Base-by-base conservation (phyloP, 2,329 filamentous ascomycete genomes). In the Colletotrichum liaoningense region DNA sequence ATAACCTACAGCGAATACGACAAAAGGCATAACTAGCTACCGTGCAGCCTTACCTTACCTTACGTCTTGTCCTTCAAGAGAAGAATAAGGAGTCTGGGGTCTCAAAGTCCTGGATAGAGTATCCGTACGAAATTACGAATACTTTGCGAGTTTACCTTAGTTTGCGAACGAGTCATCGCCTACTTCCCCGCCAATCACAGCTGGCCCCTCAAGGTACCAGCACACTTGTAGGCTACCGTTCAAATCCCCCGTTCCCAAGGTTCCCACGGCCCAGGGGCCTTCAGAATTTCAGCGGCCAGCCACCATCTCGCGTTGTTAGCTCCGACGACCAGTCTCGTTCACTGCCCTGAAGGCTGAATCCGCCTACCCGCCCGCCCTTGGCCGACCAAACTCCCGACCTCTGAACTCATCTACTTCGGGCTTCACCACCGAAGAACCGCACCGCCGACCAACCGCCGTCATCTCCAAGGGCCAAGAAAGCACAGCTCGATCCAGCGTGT, bases 401-500 rank as follows among this genome's bases (percentile, higher is more conserved):
- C 69, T 69, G 30, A n/a, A 9, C 52, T 22, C 54, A 46, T 66
- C 68, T 55, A 9, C 65, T 72, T 72, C 65, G 56, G 69, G 69
- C 58, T 69, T 63, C 58, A 72, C 69, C 57, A 69, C 65, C 69
- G 69, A 72, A 58, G 58, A 38, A 16, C 58, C 56, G 63, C 63
- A 72, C 35, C 28, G 46, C 69, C 65, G 58, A 69, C 65, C 65
- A 72, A 69, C 65, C 69, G 58, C 69, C 65, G 69, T 60, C 63
- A 63, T 38, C 63, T 35, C 68, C 56, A 60, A 65, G 24, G 42
- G 46, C 62, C 52, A 35, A 52, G 30, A 33, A 16, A 58, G 9
- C 54, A 67, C 12, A 54, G 9, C 42, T 11, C 52, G 16, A 54
- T 22, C 38, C 63, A 71, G 38, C 38, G 54, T 26, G 8, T 35